Evolutionary conservation across 106 monocot species (phyloP), one percentile per base, ranked within the genome.

Genomic region (Dendrobium chrysotoxum): DNA sequence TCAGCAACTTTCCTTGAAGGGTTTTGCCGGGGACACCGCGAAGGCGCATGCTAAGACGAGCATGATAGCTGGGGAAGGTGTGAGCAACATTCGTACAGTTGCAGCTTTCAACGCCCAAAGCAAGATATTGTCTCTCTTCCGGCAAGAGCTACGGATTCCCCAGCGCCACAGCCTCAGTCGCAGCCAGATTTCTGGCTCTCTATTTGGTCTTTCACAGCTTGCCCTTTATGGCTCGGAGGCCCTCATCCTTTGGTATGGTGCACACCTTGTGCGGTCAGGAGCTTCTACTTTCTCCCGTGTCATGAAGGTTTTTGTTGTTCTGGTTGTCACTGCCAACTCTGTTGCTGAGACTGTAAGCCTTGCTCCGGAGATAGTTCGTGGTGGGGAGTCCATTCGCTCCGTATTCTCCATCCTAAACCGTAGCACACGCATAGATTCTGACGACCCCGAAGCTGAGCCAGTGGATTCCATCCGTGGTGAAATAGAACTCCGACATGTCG

Each of bases 1-100:
- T 64, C 95, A 95, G 95, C 95, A 95, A 95, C 86, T 95, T 21
- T 95, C 92, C 5, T 83, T 95, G 87, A 95, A 95, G 81, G 95
- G 95, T 1, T 95, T 95, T 74, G 95, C 95, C 0, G 95, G 95
- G 53, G 95, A 95, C 89, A 95, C 95, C 11, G 95, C 95, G 11
- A 95, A 93, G 81, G 95, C 95, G 5, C 95, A 95, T 78, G 95
- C 95, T 2, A 95, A 95, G 85, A 89, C 92, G 28, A 95, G 95
- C 89, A 95, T 95, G 95, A 91, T 95, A 25, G 95, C 95, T 0
- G 95, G 95, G 28, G 95, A 95, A 79, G 92, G 92, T 4, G 95
- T 95, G 46, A 95, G 95, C 82, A 95, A 95, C 78, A 95, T 95
- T 83, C 90, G 95, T 38, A 95, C 95, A 0, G 95, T 95, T 18